Base-by-base conservation (phyloP, 805 yeast species). In the Monosporozyma yasuniensis region DNA sequence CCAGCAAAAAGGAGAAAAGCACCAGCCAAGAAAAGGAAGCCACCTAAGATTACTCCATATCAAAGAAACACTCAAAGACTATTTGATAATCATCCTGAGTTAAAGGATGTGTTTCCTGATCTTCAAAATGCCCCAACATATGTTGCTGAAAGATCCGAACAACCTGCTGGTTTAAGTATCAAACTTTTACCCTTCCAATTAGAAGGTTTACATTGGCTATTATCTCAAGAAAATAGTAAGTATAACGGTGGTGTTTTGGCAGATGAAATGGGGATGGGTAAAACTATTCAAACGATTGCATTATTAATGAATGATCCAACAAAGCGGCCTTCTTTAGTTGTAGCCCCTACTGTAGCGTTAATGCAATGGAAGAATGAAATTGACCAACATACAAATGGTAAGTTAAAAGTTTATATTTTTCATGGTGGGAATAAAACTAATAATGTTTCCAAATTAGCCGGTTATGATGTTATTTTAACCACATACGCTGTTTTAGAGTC, bases 211-310 rank as follows among this genome's bases (percentile, higher is more conserved):
- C 78, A 84, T 59, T 93, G 99, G 99, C 74, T 93, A 52, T 57
- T 78, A 12, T 74, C 79, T 46, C 98, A 91, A 68, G 98, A 91
- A 61, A 81, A 80, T 21, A 74, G 86, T 22, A 76, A 73, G 42
- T 91, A 84, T 66, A 74, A 77, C 14, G 99, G 99, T 23, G 99
- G 98, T 14, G 83, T 93, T 9, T 71, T 93, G 44, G 98, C 99
- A 4, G 99, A 93, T 71, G 99, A 93, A 68, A 93, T 93, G 99
- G 99, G 99, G 35, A 91, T 93, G 98, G 99, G 99, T 54, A 93
- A 93, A 61, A 93, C 99, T 0, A 90, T 93, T 46, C 99, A 93
- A 68, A 91, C 96, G 37, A 91, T 93, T 53, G 93, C 95, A 0
- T 68, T 93, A 43, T 78, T 93, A 61, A 79, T 90, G 80, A 66